Percentiles rank a stretch among this genome's conserved stretches.
Conservation (phyloP, 345 rosid genomes). For the Eucalyptus tenuipes region DNA sequence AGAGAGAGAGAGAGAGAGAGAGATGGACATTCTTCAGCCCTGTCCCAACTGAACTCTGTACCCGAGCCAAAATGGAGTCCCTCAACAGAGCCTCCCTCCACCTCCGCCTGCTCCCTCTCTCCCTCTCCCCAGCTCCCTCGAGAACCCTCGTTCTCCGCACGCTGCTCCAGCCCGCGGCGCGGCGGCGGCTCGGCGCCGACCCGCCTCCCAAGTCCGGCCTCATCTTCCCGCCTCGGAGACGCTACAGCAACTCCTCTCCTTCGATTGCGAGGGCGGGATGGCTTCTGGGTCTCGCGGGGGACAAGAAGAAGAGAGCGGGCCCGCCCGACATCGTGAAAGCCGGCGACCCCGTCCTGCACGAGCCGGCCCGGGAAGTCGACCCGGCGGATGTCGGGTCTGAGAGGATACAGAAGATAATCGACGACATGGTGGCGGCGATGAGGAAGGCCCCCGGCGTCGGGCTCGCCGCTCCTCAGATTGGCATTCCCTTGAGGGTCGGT, state of each 20-base stretch:
- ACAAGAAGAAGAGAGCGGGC: conserved; percentile 42
- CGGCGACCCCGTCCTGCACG: conserved; percentile 93
- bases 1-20: neutral
- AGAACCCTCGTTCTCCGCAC: conserved; percentile 1
- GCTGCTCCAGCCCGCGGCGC: neutral
- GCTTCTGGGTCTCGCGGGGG: conserved; percentile 74
- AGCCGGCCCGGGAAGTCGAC: conserved; percentile 64
- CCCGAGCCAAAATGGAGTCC: neutral
- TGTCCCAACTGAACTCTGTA: neutral
- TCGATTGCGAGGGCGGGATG: conserved; percentile 67
- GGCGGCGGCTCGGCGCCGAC: neutral
- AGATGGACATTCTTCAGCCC: neutral
- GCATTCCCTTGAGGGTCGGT: conserved; percentile 57
- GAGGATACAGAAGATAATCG: conserved; percentile 77
- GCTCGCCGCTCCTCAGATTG: conserved; percentile 94
- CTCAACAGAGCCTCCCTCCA: conserved; percentile 33
- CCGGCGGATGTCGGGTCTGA: conserved; percentile 67
- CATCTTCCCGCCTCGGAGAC: conserved; percentile 1
- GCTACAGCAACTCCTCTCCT: conserved; percentile 19
- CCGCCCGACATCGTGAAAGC: conserved; percentile 61
- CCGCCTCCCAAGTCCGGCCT: neutral
- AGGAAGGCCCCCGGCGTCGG: conserved; percentile 89
- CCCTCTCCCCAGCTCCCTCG: conserved; percentile 12
- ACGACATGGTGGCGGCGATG: conserved; percentile 69
- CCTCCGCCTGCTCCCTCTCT: conserved; percentile 19